phyloP scores from a whole-genome alignment of 768 basidiomycete genomes.

The Psilocybe cyanescens region DNA sequence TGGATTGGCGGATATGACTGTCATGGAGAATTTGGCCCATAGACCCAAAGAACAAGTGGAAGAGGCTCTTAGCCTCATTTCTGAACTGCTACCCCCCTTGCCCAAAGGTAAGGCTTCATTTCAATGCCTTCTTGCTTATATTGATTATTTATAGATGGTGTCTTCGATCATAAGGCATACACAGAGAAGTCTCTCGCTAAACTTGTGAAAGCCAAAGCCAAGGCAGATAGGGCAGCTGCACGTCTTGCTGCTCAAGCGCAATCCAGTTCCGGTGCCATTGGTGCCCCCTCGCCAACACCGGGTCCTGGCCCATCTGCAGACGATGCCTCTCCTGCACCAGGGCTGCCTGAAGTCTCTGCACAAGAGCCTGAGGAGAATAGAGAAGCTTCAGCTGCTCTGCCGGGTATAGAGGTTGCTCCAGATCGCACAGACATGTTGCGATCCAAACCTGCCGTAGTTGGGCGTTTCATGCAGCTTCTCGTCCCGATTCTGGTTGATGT shows the following conservation, averaged over 20 bases:
- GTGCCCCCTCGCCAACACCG: conserved; percentile 22
- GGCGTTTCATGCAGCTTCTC: conserved; percentile 84
- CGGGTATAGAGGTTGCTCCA: conserved; percentile 37
- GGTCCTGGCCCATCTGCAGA: conserved; percentile 30
- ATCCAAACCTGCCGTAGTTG: conserved; percentile 75
- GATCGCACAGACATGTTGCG: conserved; percentile 80
- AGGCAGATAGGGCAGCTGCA: conserved; percentile 76
- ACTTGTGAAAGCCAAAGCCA: conserved; percentile 81
- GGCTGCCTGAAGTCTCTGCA: conserved; percentile 28
- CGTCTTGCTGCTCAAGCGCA: conserved; percentile 52
- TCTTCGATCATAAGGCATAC: conserved; percentile 91
- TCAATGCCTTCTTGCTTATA: not conserved
- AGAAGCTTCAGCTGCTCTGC: conserved; percentile 30
- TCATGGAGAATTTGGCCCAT: conserved; percentile 97
- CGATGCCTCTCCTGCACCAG: conserved; percentile 27
- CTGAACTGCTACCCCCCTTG: conserved; percentile 91
- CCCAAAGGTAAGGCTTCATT: conserved; percentile 69
- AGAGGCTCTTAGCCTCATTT: conserved; percentile 86
- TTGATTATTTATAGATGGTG: conserved; percentile 66
- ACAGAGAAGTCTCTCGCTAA: conserved; percentile 83
- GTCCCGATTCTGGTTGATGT: conserved; percentile 97
- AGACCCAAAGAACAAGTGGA: conserved; percentile 97
- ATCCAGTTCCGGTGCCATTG: conserved; percentile 16
- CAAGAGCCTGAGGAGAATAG: conserved; percentile 47
- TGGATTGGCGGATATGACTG: conserved; percentile 93